phyloP scores from a whole-genome alignment of 371 early-diverging fungal species.

The Mucor sp. region DNA sequence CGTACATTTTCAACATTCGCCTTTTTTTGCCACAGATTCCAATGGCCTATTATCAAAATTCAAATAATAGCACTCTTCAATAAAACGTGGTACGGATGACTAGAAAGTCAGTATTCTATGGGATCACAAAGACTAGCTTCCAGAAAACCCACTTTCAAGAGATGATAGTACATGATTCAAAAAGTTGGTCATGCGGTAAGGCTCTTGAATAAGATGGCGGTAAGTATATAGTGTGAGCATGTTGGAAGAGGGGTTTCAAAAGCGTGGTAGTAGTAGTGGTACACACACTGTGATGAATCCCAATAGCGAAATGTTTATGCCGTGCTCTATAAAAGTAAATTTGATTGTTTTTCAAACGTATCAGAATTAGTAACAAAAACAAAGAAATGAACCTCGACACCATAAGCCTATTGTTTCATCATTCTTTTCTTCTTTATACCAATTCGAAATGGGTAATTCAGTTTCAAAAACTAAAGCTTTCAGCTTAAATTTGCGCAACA shows the following conservation, averaged over 20 bases:
- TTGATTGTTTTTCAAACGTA: slow-evolving; percentile 1
- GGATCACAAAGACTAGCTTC: background rate
- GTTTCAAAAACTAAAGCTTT: slow-evolving; percentile 6
- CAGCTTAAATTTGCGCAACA: background rate
- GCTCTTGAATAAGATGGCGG: too few species aligned
- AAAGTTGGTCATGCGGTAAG: too few species aligned
- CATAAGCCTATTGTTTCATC: background rate
- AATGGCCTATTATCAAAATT: background rate
- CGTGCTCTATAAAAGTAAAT: slow-evolving; percentile 4
- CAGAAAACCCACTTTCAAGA: background rate
- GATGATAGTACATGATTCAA: too few species aligned
- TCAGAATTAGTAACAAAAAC: background rate
- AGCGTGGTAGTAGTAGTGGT: background rate
- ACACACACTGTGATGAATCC: background rate
- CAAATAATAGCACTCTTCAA: background rate
- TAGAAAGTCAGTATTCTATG: background rate
- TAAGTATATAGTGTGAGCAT: too few species aligned
- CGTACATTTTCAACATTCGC: too few species aligned
- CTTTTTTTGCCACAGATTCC: background rate
- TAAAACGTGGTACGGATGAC: background rate
- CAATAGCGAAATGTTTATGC: slow-evolving; percentile 1
- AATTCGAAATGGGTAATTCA: background rate
- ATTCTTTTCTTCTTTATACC: background rate
- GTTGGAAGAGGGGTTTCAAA: background rate
- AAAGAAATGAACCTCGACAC: background rate